Conservation (phyloP, 441 rosid species). For the Pelargonium australe region DNA sequence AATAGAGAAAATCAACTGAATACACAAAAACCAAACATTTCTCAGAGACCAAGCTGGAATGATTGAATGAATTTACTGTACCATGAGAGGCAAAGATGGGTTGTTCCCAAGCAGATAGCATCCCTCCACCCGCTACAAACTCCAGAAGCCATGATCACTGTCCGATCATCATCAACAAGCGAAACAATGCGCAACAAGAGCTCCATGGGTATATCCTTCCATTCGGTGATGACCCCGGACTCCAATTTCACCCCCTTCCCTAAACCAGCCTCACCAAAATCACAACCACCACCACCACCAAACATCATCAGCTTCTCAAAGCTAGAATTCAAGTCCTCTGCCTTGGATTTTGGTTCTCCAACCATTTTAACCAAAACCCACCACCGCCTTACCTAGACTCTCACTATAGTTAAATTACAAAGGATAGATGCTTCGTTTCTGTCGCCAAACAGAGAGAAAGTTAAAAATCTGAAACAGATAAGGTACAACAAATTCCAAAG, state of each 20-base stretch:
- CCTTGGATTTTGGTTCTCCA: slow-evolving; percentile 29
- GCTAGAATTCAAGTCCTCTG: slow-evolving; percentile 53
- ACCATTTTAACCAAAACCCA: slow-evolving; percentile 25
- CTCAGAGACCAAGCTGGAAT: neutral
- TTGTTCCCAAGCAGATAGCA: slow-evolving; percentile 63
- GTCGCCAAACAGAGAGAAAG: slow-evolving; percentile 19
- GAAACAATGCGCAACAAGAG: slow-evolving; percentile 57
- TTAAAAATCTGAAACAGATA: slow-evolving; percentile 4
- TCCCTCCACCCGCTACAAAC: slow-evolving; percentile 93
- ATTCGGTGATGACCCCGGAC: slow-evolving; percentile 43
- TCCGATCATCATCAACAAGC: slow-evolving; percentile 72
- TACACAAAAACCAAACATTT: neutral
- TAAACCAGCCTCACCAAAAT: neutral
- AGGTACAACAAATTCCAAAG: slow-evolving; percentile 6
- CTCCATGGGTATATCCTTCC: slow-evolving; percentile 91
- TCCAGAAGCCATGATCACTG: slow-evolving; percentile 65
- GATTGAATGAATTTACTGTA: slow-evolving; percentile 20
- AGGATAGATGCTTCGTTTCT: slow-evolving; percentile 23
- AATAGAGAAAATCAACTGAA: neutral
- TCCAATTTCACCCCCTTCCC: slow-evolving; percentile 41
- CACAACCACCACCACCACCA: slow-evolving; percentile 17
- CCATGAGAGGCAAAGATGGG: slow-evolving; percentile 79
- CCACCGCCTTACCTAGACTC: slow-evolving; percentile 21
- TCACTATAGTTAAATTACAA: neutral
- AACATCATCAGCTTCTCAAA: slow-evolving; percentile 62